Percentiles rank a stretch among this genome's conserved stretches.
These are phyloP conservation scores for Dryas drummondii DNA, from an alignment of 306 rosid genomes.

Conservation along the genomic window DNA sequence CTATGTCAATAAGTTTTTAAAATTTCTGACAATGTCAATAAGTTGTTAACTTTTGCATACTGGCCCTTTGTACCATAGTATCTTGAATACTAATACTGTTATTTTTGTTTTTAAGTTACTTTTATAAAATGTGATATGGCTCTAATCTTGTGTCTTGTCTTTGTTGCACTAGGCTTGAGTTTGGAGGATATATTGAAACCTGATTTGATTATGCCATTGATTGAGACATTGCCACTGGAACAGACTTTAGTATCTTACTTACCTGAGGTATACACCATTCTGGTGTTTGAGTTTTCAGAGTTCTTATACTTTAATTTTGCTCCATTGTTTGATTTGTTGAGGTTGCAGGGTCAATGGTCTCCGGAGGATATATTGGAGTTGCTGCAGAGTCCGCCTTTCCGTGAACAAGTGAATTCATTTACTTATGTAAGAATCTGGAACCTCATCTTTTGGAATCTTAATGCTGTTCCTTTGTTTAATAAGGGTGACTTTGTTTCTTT, in stretches of 20 bases:
- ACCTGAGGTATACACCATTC: constrained; percentile 68
- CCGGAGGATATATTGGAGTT: constrained; percentile 81
- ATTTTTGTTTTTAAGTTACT: too few relatives aligned
- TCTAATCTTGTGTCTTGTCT: not conserved
- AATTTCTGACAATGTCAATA: not conserved
- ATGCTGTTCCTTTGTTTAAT: not conserved
- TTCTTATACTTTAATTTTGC: constrained; percentile 7
- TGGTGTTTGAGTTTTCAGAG: constrained; percentile 19
- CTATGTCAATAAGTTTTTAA: not conserved
- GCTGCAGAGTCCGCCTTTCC: constrained; percentile 93
- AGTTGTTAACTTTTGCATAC: not conserved
- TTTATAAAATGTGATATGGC: not conserved
- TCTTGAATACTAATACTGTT: not conserved
- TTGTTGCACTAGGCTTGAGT: constrained; percentile 58
- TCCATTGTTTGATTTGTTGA: constrained; percentile 12
- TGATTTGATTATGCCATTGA: constrained; percentile 80
- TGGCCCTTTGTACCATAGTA: not conserved
- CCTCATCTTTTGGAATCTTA: constrained; percentile 11
- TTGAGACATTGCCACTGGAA: constrained; percentile 70
- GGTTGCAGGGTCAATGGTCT: constrained; percentile 76
- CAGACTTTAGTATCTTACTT: constrained; percentile 72
- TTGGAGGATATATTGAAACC: constrained; percentile 90
- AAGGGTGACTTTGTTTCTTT: not conserved
- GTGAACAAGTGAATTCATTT: constrained; percentile 93
- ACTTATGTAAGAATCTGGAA: constrained; percentile 60